phyloP scores from a whole-genome alignment of 2,329 filamentous ascomycete genomes.

The Gnomoniopsis smithogilvyi region DNA sequence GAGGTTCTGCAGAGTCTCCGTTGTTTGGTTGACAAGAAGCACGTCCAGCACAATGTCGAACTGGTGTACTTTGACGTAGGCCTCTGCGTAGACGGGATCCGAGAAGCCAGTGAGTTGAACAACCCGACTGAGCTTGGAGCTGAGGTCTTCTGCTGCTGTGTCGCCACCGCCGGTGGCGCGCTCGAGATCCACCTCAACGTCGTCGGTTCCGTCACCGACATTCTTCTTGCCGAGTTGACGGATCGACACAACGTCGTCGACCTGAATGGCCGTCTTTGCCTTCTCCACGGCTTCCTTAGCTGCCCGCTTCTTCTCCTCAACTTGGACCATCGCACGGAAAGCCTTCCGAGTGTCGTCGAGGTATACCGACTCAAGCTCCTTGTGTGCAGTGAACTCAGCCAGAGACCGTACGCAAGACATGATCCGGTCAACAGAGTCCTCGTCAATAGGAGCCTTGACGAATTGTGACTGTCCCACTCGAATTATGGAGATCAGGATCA shows the following conservation, averaged over 20 bases:
- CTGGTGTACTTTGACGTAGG: constrained; percentile 97
- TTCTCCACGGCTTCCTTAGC: constrained; percentile 90
- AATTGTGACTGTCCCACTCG: constrained; percentile 98
- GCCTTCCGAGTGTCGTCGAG: constrained; percentile 92
- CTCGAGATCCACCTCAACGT: constrained; percentile 86
- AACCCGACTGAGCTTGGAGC: constrained; percentile 91
- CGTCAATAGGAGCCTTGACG: constrained; percentile 94
- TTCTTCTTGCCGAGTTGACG: constrained; percentile 93
- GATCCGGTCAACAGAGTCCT: constrained; percentile 96
- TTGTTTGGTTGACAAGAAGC: constrained; percentile 93
- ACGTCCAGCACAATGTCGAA: constrained; percentile 98
- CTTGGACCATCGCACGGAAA: constrained; percentile 95
- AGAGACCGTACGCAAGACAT: constrained; percentile 96
- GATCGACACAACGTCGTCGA: constrained; percentile 92
- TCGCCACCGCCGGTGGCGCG: constrained; percentile 90
- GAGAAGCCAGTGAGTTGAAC: constrained; percentile 98
- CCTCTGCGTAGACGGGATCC: constrained; percentile 97
- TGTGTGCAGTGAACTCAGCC: constrained; percentile 84
- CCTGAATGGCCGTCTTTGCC: constrained; percentile 89
- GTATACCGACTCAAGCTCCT: constrained; percentile 89
- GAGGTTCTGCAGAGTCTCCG: constrained; percentile 92
- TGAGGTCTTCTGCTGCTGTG: constrained; percentile 72
- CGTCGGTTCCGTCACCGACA: constrained; percentile 73
- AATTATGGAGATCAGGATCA: constrained; percentile 99
- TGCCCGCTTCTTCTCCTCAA: constrained; percentile 96